These are phyloP conservation scores for Saccharomyces hybrid DNA, from an alignment of 1,139 yeast species.

Conservation along the genomic window DNA sequence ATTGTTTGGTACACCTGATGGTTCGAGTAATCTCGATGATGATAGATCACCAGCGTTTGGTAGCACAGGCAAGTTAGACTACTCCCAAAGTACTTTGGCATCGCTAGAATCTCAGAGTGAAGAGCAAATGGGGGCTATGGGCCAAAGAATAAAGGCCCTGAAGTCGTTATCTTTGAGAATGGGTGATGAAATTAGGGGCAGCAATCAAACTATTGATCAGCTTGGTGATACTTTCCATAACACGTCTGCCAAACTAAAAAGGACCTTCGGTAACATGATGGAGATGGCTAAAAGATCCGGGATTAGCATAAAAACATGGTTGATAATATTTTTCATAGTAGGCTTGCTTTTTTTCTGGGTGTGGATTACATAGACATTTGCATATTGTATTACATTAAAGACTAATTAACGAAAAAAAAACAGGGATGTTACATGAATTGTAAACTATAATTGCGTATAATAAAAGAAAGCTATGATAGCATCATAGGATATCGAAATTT, in stretches of 20 bases:
- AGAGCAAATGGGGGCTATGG: conserved; percentile 64
- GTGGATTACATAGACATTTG: conserved; percentile 49
- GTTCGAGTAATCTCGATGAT: conserved; percentile 1
- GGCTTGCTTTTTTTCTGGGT: conserved; percentile 69
- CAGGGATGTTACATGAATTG: neutral
- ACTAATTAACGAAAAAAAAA: neutral
- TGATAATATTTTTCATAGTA: conserved; percentile 54
- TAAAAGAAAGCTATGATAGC: neutral
- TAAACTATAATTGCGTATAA: neutral
- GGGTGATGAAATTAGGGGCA: conserved; percentile 79
- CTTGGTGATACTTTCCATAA: conserved; percentile 44
- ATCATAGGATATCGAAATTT: neutral
- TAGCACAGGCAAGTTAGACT: conserved; percentile 18
- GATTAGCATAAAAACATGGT: conserved; percentile 74
- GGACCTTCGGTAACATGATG: conserved; percentile 67
- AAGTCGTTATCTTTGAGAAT: conserved; percentile 66
- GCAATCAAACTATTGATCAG: conserved; percentile 53
- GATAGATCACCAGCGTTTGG: conserved; percentile 8
- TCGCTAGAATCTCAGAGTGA: conserved; percentile 77
- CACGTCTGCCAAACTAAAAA: conserved; percentile 45
- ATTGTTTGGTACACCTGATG: conserved; percentile 26
- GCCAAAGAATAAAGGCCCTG: conserved; percentile 60
- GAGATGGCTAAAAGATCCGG: conserved; percentile 79
- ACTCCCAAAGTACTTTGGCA: conserved; percentile 49
- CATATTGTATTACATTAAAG: neutral